Percentiles rank a stretch among this genome's conserved stretches.
Conservation (phyloP, 1,139 yeast species). For the Pichia sp. region DNA sequence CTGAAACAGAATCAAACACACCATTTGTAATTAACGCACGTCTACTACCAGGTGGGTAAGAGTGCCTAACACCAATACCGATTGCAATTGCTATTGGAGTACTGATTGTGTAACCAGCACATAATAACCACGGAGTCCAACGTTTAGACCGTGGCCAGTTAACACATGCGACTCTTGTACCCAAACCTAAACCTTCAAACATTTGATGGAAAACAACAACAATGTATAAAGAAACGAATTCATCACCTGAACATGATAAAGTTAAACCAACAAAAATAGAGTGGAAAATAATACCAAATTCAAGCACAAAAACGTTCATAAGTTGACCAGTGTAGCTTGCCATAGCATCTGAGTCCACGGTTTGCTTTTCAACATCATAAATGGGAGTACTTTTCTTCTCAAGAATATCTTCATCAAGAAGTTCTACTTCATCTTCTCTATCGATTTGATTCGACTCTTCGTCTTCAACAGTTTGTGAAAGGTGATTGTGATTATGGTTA, state of each 20-base stretch:
- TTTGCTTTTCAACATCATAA: conserved; percentile 7
- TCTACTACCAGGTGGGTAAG: conserved; percentile 52
- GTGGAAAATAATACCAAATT: conserved; percentile 51
- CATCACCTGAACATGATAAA: conserved; percentile 52
- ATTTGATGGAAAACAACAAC: conserved; percentile 88
- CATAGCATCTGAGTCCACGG: conserved; percentile 2
- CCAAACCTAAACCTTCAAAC: conserved; percentile 90
- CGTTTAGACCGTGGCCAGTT: conserved; percentile 48
- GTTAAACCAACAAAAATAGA: conserved; percentile 49
- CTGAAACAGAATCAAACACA: conserved; percentile 71
- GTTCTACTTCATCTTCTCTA: conserved; percentile 30
- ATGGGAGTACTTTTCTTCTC: not conserved
- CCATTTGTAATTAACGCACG: conserved; percentile 69
- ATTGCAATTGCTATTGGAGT: conserved; percentile 83
- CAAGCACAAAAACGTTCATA: conserved; percentile 40
- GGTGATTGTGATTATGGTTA: not conserved
- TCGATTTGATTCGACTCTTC: conserved; percentile 38
- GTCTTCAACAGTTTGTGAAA: conserved; percentile 16
- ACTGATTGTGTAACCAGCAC: conserved; percentile 47
- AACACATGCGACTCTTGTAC: conserved; percentile 72
- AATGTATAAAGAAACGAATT: conserved; percentile 67
- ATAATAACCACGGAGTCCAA: conserved; percentile 23
- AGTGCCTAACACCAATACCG: conserved; percentile 71
- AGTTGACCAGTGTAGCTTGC: conserved; percentile 41
- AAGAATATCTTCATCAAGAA: not conserved